phyloP scores from a whole-genome alignment of 2,329 filamentous ascomycete species.

The Cercospora beticola region DNA sequence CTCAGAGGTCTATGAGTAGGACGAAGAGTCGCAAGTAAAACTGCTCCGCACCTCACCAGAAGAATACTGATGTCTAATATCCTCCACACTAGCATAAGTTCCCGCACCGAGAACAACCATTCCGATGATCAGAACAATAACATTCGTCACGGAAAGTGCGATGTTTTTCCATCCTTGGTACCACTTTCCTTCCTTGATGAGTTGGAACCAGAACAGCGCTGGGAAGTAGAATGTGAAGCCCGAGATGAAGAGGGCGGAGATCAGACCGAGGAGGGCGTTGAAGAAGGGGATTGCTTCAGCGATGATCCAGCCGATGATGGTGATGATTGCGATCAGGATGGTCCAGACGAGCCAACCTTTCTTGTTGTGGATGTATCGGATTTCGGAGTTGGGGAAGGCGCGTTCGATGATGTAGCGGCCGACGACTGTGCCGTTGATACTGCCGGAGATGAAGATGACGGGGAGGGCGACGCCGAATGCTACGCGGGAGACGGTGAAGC shows the following conservation, averaged over 20 bases:
- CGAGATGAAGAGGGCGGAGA: constrained; percentile 62
- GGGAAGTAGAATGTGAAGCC: constrained; percentile 58
- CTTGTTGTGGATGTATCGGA: constrained; percentile 45
- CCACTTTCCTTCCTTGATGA: constrained; percentile 51
- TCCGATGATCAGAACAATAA: constrained; percentile 42
- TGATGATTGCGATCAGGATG: constrained; percentile 56
- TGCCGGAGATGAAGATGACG: constrained; percentile 71
- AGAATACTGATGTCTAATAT: constrained; percentile 45
- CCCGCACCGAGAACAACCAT: constrained; percentile 39
- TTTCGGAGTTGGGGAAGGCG: constrained; percentile 57
- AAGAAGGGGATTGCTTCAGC: constrained; percentile 72
- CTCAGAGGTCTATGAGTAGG: constrained; percentile 6
- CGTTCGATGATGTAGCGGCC: constrained; percentile 62
- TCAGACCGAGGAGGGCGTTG: constrained; percentile 66
- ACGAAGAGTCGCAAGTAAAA: constrained; percentile 42
- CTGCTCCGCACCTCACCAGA: constrained; percentile 40
- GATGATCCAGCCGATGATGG: constrained; percentile 66
- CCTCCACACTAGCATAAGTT: constrained; percentile 47
- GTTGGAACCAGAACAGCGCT: constrained; percentile 44
- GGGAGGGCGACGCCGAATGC: constrained; percentile 70
- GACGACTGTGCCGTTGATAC: constrained; percentile 62
- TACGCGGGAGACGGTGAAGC: constrained; percentile 57
- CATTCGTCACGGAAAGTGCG: constrained; percentile 47
- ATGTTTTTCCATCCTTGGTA: constrained; percentile 50
- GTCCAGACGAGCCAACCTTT: constrained; percentile 60